Conservation (phyloP, 2,329 filamentous ascomycete genomes). For the Colletotrichum kahawae region DNA sequence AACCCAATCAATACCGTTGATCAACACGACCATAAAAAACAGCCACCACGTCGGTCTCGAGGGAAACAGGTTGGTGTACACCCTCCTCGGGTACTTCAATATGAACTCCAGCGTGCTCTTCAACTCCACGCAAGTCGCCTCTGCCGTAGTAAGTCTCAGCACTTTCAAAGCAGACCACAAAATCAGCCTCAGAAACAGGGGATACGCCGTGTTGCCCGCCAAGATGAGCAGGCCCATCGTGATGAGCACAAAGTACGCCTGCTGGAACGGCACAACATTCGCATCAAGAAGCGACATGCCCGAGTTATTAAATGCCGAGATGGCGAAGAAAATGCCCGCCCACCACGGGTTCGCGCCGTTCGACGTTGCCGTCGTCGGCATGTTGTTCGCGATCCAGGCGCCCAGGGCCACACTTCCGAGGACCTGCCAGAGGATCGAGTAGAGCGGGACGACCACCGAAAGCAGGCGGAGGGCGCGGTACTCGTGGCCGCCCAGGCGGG, state of each 20-base stretch:
- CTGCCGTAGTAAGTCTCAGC: constrained; percentile 41
- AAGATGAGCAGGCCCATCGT: constrained; percentile 64
- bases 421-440: constrained; percentile 64
- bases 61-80: constrained; percentile 70
- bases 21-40: constrained; percentile 61
- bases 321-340: constrained; percentile 70
- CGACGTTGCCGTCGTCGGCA: constrained; percentile 47
- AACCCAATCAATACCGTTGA: constrained; percentile 69
- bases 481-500: constrained; percentile 67
- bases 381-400: constrained; percentile 62
- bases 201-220: constrained; percentile 71
- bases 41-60: constrained; percentile 70
- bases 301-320: constrained; percentile 75
- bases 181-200: constrained; percentile 64
- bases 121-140: constrained; percentile 39
- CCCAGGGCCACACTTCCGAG: constrained; percentile 64
- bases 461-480: constrained; percentile 67
- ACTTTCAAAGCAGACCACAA: constrained; percentile 57
- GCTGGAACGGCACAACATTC: constrained; percentile 68
- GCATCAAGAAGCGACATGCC: constrained; percentile 71
- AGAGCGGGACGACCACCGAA: constrained; percentile 63
- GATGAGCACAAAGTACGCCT: constrained; percentile 53
- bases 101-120: constrained; percentile 60
- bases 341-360: constrained; percentile 72
- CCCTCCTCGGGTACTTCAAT: constrained; percentile 59